phyloP scores from a whole-genome alignment of 257 asterid species.

The Rauvolfia tetraphylla region DNA sequence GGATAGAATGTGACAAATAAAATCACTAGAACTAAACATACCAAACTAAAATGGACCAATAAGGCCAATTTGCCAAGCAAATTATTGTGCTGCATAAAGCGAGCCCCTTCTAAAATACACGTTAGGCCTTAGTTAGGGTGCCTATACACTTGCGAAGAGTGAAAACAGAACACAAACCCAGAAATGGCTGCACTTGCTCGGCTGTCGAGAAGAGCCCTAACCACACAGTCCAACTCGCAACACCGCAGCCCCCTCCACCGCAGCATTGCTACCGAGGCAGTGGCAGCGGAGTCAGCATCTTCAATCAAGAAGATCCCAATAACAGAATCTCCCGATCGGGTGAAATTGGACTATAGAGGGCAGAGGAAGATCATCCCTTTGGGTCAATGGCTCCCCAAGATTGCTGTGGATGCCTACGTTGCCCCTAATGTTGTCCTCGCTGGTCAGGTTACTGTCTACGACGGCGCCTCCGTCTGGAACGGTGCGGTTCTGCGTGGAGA shows the following conservation, averaged over 20 bases:
- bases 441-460: slow-evolving; percentile 86
- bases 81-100: too few species aligned
- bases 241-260: slow-evolving; percentile 31
- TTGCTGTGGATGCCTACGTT: slow-evolving; percentile 91
- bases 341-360: slow-evolving; percentile 90
- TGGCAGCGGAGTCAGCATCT: slow-evolving; percentile 20
- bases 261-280: slow-evolving; percentile 45
- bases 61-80: too few species aligned
- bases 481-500: slow-evolving; percentile 81
- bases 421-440: slow-evolving; percentile 92
- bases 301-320: slow-evolving; percentile 32
- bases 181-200: slow-evolving; percentile 71
- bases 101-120: too few species aligned
- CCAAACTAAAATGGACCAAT: too few species aligned
- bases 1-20: too few species aligned
- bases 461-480: slow-evolving; percentile 90
- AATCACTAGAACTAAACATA: too few species aligned
- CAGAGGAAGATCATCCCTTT: slow-evolving; percentile 73
- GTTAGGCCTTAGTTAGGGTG: too few species aligned
- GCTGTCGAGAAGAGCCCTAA: slow-evolving; percentile 42
- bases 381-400: slow-evolving; percentile 86
- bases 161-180: background rate
- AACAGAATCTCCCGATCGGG: slow-evolving; percentile 61
- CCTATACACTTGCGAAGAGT: too few species aligned
- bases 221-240: slow-evolving; percentile 1